Conservation (phyloP, 495 filamentous ascomycete species). For the Aspergillus cristatus region DNA sequence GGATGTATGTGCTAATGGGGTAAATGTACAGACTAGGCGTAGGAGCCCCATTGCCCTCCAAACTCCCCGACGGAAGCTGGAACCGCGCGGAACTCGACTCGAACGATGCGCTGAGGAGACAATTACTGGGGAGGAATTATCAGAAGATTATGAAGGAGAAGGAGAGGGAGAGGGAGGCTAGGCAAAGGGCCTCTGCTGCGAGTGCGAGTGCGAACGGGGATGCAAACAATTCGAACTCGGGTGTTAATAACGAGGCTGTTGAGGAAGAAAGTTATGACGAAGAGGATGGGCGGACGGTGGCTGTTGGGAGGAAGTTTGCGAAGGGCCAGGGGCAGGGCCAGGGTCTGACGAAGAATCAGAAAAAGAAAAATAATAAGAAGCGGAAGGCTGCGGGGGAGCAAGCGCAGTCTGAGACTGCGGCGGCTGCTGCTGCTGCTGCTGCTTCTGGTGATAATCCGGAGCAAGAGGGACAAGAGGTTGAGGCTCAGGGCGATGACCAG, state of each 20-base stretch:
- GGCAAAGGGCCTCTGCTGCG: conserved; percentile 2
- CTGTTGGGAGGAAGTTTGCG: conserved; percentile 45
- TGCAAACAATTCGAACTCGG: too few species aligned
- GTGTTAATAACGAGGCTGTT: conserved; percentile 5
- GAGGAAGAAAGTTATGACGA: conserved; percentile 46
- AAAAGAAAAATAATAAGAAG: conserved; percentile 16
- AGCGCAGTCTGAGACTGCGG: conserved; percentile 1
- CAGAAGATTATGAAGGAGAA: conserved; percentile 29
- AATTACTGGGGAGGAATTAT: conserved; percentile 41
- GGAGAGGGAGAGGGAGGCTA: conserved; percentile 4
- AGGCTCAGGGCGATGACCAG: conserved; percentile 2
- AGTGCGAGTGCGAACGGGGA: background rate
- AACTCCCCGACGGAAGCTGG: conserved; percentile 30
- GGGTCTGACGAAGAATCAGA: too few species aligned
- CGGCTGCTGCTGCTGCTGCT: conserved; percentile 5
- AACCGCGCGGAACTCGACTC: conserved; percentile 30
- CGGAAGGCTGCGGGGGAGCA: conserved; percentile 10
- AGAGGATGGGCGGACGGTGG: conserved; percentile 49
- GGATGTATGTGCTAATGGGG: background rate
- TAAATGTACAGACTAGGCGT: conserved; percentile 32
- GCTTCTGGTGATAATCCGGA: conserved; percentile 2
- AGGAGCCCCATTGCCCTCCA: conserved; percentile 36
- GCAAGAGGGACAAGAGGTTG: conserved; percentile 1
- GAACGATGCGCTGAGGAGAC: conserved; percentile 38
- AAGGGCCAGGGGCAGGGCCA: too few species aligned